Base-by-base conservation (phyloP, 164 flowering plant species). In the Saururus chinensis region DNA sequence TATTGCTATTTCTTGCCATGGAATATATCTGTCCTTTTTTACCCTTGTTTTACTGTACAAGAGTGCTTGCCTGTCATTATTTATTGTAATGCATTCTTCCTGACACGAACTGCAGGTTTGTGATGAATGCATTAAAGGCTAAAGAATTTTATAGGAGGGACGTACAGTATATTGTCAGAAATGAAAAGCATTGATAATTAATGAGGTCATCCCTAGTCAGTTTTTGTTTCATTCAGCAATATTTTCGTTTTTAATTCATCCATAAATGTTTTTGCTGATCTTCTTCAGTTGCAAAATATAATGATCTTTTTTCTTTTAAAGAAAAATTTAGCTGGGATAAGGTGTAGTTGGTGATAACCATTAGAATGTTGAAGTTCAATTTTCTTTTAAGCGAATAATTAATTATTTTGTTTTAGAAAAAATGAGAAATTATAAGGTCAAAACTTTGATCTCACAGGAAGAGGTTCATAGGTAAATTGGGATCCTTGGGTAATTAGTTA, bases 91-190 rank as follows among this genome's bases (percentile, higher is more conserved):
- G 21, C 62, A 23, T 16, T 51, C 23, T 63, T 60, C 41, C 16
- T 63, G 10, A 54, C 63, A 24, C 48, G 53, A 70, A 11, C 60
- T 77, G 74, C 81, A 93, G 99, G 76, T 90, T 93, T 79, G 96
- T 93, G 65, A 73, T 91, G 76, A 93, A 90, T 81, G 96, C 96
- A 63, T 60, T 93, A 70, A 93, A 87, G 81, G 99, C 99, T 56
- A 93, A 93, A 74, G 99, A 93, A 71, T 93, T 93, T 71, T 93
- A 88, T 64, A 76, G 84, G 49, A 80, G 82, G 40, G 91, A 93
- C 80, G 97, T 90, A 35, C 88, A 93, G 61, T 93, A 93, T 70
- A 90, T 93, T 59, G 91, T 93, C 51, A 80, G 87, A 70, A 77
- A 90, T 73, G 97, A 60, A 88, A 90, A 79, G 97, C 97, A 73